Evolutionary conservation across 2,329 filamentous ascomycete species (phyloP), one percentile per base, ranked within the genome.

Genomic region (Aureobasidium sp.): DNA sequence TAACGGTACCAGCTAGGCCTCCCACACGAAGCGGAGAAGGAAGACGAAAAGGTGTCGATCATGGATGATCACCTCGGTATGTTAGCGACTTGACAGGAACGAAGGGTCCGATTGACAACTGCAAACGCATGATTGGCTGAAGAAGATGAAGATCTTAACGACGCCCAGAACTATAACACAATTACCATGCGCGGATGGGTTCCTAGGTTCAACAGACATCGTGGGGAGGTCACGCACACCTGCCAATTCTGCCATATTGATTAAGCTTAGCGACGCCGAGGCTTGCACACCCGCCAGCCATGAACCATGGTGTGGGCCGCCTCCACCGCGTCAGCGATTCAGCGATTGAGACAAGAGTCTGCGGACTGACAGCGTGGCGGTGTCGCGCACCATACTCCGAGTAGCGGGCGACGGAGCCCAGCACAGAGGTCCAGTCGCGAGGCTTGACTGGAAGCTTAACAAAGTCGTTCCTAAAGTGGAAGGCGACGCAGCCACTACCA

Each of bases 1-100:
- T 27, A 48, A 60, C 41, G 22, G 25, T 44, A 2, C 9, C 44
- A 29, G 1, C 29, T 15, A 37, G 41, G 14, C 22, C 20, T 37
- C 29, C 5, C 31, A 27, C 12, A 15, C 29, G 36, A 27, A 36
- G 55, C 31, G 55, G 55, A 58, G 55, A 37, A 20, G 29, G 20
- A 14, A 20, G 29, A 44, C 57, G 22, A 49, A 55, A 39, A 52
- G 42, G 36, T 51, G 37, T 29, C 8, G 36, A 8, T 44, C 57
- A 44, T 3, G 36, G 47, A 61, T 14, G 39, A 52, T 61, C 52
- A 55, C 37, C 57, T 61, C 57, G 57, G 57, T 20, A 44, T 25
- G 27, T 17, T 25, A n/a, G 25, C 34, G 31, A 44, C 39, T 29
- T 29, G 9, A n/a, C 47, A 61, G 45, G 57, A 20, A 61, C 45